Percentiles rank a stretch among this genome's conserved stretches.
phyloP scores from a whole-genome alignment of 2,329 filamentous ascomycete genomes.

The Calonectria ilicicola region DNA sequence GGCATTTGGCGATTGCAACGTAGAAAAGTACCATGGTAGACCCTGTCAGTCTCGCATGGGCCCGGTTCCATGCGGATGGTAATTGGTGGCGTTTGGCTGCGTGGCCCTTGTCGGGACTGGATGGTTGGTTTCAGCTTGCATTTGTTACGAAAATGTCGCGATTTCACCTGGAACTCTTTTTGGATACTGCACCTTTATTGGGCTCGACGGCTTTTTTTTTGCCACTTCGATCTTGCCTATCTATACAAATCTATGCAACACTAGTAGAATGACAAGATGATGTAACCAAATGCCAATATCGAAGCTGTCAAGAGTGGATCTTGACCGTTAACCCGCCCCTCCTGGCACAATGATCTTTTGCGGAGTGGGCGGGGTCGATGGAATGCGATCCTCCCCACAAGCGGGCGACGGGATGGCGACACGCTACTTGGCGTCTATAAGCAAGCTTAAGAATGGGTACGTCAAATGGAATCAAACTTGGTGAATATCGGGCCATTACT shows the following conservation, averaged over 20 bases:
- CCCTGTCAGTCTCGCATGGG: background rate
- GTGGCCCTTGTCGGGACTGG: slow-evolving; percentile 1
- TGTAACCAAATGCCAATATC: background rate
- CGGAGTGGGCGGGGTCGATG: slow-evolving; percentile 15
- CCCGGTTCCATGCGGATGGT: background rate
- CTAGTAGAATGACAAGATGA: too few relatives aligned
- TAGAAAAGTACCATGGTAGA: background rate
- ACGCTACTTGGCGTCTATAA: background rate
- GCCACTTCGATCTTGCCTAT: background rate
- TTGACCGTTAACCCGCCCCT: slow-evolving; percentile 9
- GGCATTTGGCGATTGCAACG: slow-evolving; percentile 6
- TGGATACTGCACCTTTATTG: background rate
- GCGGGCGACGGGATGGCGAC: background rate
- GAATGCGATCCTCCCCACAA: slow-evolving; percentile 12
- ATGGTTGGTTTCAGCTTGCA: background rate
- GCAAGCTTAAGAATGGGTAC: background rate
- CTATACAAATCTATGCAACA: background rate
- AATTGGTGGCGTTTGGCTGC: slow-evolving; percentile 9
- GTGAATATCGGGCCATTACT: background rate
- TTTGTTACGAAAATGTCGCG: background rate
- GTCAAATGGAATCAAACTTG: background rate
- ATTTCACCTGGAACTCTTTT: background rate
- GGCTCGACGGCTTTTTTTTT: background rate
- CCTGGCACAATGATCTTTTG: slow-evolving; percentile 6
- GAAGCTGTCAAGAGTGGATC: slow-evolving; percentile 4